Percentiles rank a stretch among this genome's conserved stretches.
Evolutionary conservation across 768 basidiomycete genomes (phyloP).

Genomic region (Boletus patriciae): DNA sequence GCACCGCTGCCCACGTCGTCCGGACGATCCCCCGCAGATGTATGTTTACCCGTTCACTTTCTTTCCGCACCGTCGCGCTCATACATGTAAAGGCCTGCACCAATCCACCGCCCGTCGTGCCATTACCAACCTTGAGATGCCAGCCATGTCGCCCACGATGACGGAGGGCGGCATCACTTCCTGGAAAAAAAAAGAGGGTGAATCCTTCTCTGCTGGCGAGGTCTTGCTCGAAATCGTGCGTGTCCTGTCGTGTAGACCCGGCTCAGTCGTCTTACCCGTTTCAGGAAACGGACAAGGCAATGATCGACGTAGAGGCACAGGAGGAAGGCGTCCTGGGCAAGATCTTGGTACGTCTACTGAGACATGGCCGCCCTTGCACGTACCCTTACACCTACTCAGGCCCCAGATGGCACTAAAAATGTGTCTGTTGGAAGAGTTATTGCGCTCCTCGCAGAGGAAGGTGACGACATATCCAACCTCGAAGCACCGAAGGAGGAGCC

Average conservation of each 20-base stretch:
- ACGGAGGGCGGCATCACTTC: constrained; percentile 88
- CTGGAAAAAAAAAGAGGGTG: constrained; percentile 91
- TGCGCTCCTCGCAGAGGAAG: constrained; percentile 92
- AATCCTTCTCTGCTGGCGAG: constrained; percentile 76
- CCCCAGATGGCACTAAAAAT: constrained; percentile 76
- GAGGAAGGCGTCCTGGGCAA: constrained; percentile 94
- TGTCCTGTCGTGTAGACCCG: constrained; percentile 13
- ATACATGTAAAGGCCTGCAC: constrained; percentile 42
- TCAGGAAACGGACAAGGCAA: constrained; percentile 93
- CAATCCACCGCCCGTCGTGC: constrained; percentile 51
- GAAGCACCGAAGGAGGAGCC: constrained; percentile 52
- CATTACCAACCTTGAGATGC: constrained; percentile 82
- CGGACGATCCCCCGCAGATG: constrained; percentile 26
- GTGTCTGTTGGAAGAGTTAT: constrained; percentile 87
- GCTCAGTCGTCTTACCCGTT: constrained; percentile 1
- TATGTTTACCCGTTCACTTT: constrained; percentile 6
- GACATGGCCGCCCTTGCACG: background rate
- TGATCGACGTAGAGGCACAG: constrained; percentile 98
- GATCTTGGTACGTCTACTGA: constrained; percentile 66
- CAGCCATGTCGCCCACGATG: constrained; percentile 98
- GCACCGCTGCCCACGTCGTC: constrained; percentile 10
- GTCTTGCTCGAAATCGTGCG: constrained; percentile 87
- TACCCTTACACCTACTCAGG: constrained; percentile 39
- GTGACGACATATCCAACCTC: constrained; percentile 90
- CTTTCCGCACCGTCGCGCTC: background rate